Base-by-base conservation (phyloP, 495 filamentous ascomycete genomes). In the Penicillium turbatum region DNA sequence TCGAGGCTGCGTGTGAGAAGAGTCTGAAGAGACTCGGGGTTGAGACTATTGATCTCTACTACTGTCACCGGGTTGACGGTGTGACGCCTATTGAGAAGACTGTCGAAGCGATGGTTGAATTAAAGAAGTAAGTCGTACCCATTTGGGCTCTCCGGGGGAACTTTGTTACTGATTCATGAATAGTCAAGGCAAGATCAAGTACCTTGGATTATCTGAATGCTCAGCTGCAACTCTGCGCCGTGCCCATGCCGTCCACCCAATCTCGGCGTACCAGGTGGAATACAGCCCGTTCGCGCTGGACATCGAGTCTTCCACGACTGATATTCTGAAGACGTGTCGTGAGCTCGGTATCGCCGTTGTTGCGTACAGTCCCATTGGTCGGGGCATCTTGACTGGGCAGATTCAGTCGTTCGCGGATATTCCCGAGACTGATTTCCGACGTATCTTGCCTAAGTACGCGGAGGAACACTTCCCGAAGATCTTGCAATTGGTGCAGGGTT, bases 301-400 rank as follows among this genome's bases (percentile, higher is more conserved):
- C 10, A 82, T 87, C 49, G 82, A 88, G 61, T 62, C 62, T 0
- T 55, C 71, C 0, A 60, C 74, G 13, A 71, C 73, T 1, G 58
- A 70, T 9, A 59, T 87, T 5, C 56, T 87, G 5, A 61, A 72
- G 7, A 79, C 84, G 0, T 77, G 73, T 54, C 76, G 83, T 5
- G 83, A 87, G 51, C 75, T 90, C 5, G 85, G 82, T 9, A 67
- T 86, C 15, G 70, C 83, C 0, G 66, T 83, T 7, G 73, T 88
- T 0, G 82, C 82, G 0, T 87, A 83, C 65, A 78, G 71, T 15
- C 86, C 86, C 0, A 70, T 88, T 5, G 83, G 83, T 1, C 77
- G 74, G 2, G 85, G 85, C 12, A 63, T 86, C 13, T 60, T 88
- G 24, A 78, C 75, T 1, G 82, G 80, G 5, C 48, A 70, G 3